Conservation (phyloP, 2,329 filamentous ascomycete species). For the Phialemonium atrogriseum region DNA sequence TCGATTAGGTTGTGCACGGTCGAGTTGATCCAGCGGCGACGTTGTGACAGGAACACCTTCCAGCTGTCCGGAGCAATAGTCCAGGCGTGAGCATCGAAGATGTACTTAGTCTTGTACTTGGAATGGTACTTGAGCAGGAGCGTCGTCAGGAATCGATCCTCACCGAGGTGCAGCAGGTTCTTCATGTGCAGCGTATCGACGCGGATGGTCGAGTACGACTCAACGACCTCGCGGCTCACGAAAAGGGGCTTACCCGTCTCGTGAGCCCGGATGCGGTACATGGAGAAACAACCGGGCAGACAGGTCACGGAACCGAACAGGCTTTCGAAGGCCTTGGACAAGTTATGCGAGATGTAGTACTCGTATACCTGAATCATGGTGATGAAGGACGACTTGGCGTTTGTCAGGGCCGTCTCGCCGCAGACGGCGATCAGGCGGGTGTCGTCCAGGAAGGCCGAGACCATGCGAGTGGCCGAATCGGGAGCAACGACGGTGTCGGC, state of each 20-base stretch:
- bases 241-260: slow-evolving; percentile 95
- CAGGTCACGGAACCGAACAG: slow-evolving; percentile 96
- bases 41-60: slow-evolving; percentile 91
- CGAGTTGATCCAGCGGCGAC: slow-evolving; percentile 99
- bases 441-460: slow-evolving; percentile 83
- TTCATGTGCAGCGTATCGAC: slow-evolving; percentile 99
- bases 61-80: slow-evolving; percentile 94
- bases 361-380: slow-evolving; percentile 99
- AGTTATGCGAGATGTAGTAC: slow-evolving; percentile 97
- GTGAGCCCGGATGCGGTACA: slow-evolving; percentile 94
- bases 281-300: slow-evolving; percentile 96
- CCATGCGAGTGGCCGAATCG: slow-evolving; percentile 86
- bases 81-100: slow-evolving; percentile 86
- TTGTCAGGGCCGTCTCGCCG: slow-evolving; percentile 88
- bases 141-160: slow-evolving; percentile 95
- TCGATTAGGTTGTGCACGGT: slow-evolving; percentile 97
- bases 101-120: slow-evolving; percentile 98
- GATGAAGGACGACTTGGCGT: slow-evolving; percentile 85
- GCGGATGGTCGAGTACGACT: slow-evolving; percentile 82
- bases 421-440: slow-evolving; percentile 90
- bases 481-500: slow-evolving; percentile 90
- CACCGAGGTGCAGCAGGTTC: slow-evolving; percentile 91
- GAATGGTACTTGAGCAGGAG: slow-evolving; percentile 85
- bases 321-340: slow-evolving; percentile 94
- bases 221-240: slow-evolving; percentile 84